Conservation (phyloP, 495 filamentous ascomycete species). For the Hypomontagnella submonticulosa region DNA sequence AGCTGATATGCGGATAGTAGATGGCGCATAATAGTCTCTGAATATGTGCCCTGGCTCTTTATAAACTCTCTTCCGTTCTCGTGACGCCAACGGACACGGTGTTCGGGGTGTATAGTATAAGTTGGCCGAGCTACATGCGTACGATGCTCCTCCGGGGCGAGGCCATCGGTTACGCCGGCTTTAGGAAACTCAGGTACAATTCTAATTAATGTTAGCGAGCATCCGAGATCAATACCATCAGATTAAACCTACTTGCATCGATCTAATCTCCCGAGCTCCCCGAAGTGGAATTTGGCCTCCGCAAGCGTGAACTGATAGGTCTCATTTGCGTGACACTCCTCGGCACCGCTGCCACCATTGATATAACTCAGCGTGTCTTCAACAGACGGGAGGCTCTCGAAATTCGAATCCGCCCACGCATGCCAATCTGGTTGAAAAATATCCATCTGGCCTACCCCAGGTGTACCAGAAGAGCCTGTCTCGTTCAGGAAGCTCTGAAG, state of each 20-base stretch:
- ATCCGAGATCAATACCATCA: neutral
- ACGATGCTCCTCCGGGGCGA: neutral
- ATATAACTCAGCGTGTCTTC: constrained; percentile 39
- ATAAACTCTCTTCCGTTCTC: neutral
- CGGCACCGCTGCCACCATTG: constrained; percentile 33
- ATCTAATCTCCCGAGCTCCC: constrained; percentile 1
- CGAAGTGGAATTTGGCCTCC: constrained; percentile 25
- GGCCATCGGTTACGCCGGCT: no score
- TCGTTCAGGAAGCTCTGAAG: constrained; percentile 42
- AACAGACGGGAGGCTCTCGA: constrained; percentile 6
- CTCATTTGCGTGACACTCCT: constrained; percentile 33
- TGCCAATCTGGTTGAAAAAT: constrained; percentile 11
- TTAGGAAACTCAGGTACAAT: neutral
- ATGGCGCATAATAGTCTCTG: constrained; percentile 18
- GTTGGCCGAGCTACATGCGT: constrained; percentile 24
- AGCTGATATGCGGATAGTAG: constrained; percentile 23
- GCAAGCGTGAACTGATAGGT: constrained; percentile 39
- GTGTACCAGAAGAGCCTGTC: constrained; percentile 10
- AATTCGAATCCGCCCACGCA: neutral
- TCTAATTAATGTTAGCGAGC: constrained; percentile 31
- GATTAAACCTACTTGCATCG: constrained; percentile 42
- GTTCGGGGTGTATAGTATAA: constrained; percentile 42
- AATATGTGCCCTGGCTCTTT: neutral
- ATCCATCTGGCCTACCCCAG: constrained; percentile 13
- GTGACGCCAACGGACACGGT: constrained; percentile 45